Evolutionary conservation across 1,284 basidiomycete species (phyloP).

Genomic region (Tausonia pullulans): DNA sequence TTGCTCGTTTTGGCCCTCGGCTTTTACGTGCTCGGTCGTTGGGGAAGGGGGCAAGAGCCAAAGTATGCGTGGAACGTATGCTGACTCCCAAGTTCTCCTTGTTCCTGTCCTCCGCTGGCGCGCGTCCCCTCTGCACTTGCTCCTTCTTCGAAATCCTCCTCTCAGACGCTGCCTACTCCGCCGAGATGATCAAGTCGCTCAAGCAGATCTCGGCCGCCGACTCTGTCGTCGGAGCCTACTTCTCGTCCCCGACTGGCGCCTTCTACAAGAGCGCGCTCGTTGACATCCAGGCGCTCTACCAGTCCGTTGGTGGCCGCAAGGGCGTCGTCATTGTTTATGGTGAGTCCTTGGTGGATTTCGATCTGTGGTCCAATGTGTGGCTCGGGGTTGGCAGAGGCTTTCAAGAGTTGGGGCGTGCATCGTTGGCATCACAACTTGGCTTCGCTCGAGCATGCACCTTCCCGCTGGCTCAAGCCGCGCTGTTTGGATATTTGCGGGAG

Average conservation of each 20-base stretch:
- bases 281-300: slow-evolving; percentile 75
- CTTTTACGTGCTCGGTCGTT: too few relatives aligned
- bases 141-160: too few relatives aligned
- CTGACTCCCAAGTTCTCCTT: too few relatives aligned
- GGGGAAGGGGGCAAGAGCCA: too few relatives aligned
- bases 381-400: too few relatives aligned
- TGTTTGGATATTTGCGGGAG: background rate
- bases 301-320: slow-evolving; percentile 52
- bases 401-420: too few relatives aligned
- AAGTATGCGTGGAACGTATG: too few relatives aligned
- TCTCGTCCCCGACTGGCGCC: slow-evolving; percentile 78
- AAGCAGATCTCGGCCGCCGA: slow-evolving; percentile 90
- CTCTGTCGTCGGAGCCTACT: slow-evolving; percentile 93
- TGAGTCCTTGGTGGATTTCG: slow-evolving; percentile 32
- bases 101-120: background rate
- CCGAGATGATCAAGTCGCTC: slow-evolving; percentile 71
- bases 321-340: slow-evolving; percentile 87
- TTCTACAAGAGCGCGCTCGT: slow-evolving; percentile 83
- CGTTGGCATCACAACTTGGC: too few relatives aligned
- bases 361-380: background rate
- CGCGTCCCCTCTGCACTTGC: background rate
- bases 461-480: too few relatives aligned
- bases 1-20: too few relatives aligned
- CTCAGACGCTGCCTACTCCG: slow-evolving; percentile 60
- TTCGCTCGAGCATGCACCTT: background rate